Percentiles rank a stretch among this genome's conserved stretches.
phyloP scores from a whole-genome alignment of 805 yeast genomes.

The Lipomyces lipofer region DNA sequence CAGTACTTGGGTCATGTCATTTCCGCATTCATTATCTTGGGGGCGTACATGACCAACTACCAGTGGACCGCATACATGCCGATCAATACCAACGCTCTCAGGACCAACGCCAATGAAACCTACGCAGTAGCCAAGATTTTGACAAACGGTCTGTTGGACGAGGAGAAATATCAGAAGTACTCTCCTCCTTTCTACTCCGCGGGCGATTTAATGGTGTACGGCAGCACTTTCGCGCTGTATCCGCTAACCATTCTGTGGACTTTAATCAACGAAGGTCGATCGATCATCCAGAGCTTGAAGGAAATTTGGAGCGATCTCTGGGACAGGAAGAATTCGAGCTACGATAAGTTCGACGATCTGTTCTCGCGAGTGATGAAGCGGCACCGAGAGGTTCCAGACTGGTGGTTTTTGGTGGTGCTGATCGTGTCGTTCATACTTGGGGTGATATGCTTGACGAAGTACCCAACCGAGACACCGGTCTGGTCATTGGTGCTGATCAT shows the following conservation, averaged over 20 bases:
- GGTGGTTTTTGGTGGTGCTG: slow-evolving; percentile 61
- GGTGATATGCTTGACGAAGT: slow-evolving; percentile 42
- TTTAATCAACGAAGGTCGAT: slow-evolving; percentile 43
- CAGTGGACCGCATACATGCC: slow-evolving; percentile 47
- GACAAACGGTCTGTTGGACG: slow-evolving; percentile 45
- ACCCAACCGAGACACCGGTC: slow-evolving; percentile 54
- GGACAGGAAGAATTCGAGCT: not conserved
- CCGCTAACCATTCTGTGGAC: slow-evolving; percentile 54
- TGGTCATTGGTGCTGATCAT: slow-evolving; percentile 64
- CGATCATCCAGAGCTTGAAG: slow-evolving; percentile 4
- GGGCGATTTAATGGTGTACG: slow-evolving; percentile 54
- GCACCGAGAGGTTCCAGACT: slow-evolving; percentile 70
- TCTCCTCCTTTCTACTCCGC: slow-evolving; percentile 60
- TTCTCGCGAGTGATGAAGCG: slow-evolving; percentile 54
- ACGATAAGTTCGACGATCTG: slow-evolving; percentile 9
- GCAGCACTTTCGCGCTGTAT: slow-evolving; percentile 53
- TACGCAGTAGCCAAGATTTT: slow-evolving; percentile 56
- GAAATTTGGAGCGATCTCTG: too few species aligned
- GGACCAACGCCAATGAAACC: slow-evolving; percentile 29
- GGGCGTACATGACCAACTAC: slow-evolving; percentile 52
- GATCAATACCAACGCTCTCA: slow-evolving; percentile 48
- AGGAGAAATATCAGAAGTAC: slow-evolving; percentile 52
- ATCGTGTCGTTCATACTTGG: slow-evolving; percentile 41
- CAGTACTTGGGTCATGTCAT: slow-evolving; percentile 41
- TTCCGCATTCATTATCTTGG: slow-evolving; percentile 56